Conservation (phyloP, 306 rosid genomes). For the Canavalia gladiata region DNA sequence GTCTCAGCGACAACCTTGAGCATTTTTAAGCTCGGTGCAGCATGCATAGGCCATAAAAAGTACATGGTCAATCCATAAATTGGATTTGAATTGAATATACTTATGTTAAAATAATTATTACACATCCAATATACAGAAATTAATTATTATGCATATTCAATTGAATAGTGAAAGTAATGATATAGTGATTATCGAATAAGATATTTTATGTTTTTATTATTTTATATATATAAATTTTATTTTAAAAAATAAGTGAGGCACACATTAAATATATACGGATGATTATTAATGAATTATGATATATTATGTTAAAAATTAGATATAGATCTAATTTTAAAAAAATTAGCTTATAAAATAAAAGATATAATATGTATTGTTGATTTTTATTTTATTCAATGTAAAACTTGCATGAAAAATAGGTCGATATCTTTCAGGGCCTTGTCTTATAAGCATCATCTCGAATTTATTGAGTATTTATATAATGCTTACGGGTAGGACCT, state of each 20-base stretch:
- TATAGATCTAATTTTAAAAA: too few relatives aligned
- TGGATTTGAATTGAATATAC: neutral
- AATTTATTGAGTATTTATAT: conserved; percentile 11
- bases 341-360: too few relatives aligned
- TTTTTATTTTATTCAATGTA: too few relatives aligned
- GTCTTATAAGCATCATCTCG: neutral
- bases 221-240: neutral
- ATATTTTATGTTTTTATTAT: neutral
- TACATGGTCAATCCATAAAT: neutral
- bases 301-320: too few relatives aligned
- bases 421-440: neutral
- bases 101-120: neutral
- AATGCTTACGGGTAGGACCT: neutral
- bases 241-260: neutral
- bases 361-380: too few relatives aligned
- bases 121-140: neutral
- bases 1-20: neutral
- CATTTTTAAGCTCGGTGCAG: neutral
- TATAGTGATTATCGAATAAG: neutral
- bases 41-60: neutral
- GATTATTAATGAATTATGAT: too few relatives aligned
- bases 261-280: too few relatives aligned
- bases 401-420: neutral
- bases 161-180: neutral
- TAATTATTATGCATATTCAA: neutral